These are phyloP conservation scores for Tulasnella sp. DNA, from an alignment of 768 basidiomycete species.

Conservation along the genomic window DNA sequence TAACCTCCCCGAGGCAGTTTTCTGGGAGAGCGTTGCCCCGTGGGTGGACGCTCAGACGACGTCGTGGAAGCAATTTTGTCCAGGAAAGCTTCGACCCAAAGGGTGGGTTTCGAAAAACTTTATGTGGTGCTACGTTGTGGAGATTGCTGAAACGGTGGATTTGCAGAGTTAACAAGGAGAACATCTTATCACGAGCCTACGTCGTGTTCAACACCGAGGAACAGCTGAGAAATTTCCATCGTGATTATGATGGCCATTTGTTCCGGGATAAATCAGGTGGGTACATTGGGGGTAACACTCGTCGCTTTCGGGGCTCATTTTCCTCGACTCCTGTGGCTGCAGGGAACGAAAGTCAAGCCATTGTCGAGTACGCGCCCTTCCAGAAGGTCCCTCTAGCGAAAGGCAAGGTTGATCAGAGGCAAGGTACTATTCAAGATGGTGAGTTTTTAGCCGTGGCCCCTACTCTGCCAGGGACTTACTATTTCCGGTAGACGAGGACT, in stretches of 20 bases:
- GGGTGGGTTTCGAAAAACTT: constrained; percentile 46
- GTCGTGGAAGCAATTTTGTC: constrained; percentile 61
- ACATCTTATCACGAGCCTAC: constrained; percentile 82
- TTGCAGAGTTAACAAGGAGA: constrained; percentile 74
- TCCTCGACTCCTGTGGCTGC: background rate
- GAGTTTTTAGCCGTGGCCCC: background rate
- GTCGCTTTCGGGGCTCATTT: background rate
- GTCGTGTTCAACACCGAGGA: constrained; percentile 81
- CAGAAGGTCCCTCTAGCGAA: constrained; percentile 75
- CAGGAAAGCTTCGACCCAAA: constrained; percentile 61
- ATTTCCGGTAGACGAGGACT: constrained; percentile 65
- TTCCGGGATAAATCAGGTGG: constrained; percentile 89
- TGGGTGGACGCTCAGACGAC: constrained; percentile 79
- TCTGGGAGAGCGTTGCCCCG: constrained; percentile 83
- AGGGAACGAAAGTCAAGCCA: constrained; percentile 85
- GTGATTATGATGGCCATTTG: constrained; percentile 84
- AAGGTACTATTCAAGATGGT: constrained; percentile 90
- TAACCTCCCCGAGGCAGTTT: constrained; percentile 85
- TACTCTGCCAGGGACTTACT: constrained; percentile 4
- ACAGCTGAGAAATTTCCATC: constrained; percentile 66
- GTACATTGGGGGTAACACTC: constrained; percentile 32
- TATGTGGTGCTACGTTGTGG: background rate
- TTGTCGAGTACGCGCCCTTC: constrained; percentile 83
- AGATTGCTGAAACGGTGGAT: background rate
- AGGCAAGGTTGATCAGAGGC: constrained; percentile 74